Percentiles rank a stretch among this genome's conserved stretches.
Evolutionary conservation across 257 asterid species (phyloP).

Genomic region (Forsythia suspensa): DNA sequence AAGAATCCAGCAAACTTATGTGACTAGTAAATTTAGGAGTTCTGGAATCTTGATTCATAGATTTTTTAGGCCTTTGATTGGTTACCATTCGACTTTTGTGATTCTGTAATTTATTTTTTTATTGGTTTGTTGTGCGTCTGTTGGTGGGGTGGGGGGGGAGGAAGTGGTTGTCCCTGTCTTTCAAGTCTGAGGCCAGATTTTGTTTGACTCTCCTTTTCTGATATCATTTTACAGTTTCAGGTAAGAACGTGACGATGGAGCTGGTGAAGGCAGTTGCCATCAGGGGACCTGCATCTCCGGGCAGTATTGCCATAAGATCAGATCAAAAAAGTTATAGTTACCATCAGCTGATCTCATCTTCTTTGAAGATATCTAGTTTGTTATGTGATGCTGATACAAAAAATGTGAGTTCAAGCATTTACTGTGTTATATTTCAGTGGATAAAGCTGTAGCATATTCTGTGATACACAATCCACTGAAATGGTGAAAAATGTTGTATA

Average conservation of each 20-base stretch:
- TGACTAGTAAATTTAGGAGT: not conserved
- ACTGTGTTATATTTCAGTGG: not conserved
- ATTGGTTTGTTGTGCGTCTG: not conserved
- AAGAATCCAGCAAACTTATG: not conserved
- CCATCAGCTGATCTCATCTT: slow-evolving; percentile 63
- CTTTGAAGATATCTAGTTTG: slow-evolving; percentile 57
- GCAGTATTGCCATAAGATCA: slow-evolving; percentile 66
- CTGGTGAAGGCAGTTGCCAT: slow-evolving; percentile 59
- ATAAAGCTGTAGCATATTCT: not conserved
- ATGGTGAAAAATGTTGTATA: not conserved
- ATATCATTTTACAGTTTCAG: slow-evolving; percentile 47
- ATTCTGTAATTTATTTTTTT: not conserved
- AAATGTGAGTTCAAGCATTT: slow-evolving; percentile 49
- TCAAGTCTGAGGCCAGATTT: not conserved
- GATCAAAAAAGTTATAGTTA: slow-evolving; percentile 67
- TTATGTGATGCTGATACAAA: slow-evolving; percentile 39
- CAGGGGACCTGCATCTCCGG: slow-evolving; percentile 46
- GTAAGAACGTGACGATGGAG: slow-evolving; percentile 56
- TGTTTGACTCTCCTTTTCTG: slow-evolving; percentile 19
- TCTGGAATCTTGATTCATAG: not conserved
- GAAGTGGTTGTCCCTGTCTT: not conserved
- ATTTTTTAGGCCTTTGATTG: not conserved
- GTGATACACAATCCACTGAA: not conserved
- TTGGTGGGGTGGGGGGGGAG: no score
- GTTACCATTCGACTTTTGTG: not conserved